Conservation (phyloP, 345 rosid genomes). For the Eucalyptus cloeziana region DNA sequence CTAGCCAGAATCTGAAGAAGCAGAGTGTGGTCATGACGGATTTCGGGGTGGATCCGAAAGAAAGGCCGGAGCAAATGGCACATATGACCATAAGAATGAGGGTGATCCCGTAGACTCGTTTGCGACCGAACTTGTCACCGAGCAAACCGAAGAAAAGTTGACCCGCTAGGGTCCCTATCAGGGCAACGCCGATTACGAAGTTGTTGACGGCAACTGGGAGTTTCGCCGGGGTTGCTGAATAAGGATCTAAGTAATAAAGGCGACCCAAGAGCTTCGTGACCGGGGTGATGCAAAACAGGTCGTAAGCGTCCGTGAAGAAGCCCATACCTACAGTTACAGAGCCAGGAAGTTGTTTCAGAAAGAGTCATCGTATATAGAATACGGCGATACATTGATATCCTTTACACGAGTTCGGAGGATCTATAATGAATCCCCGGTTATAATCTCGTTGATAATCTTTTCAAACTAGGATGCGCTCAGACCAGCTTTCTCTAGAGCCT, state of each 20-base stretch:
- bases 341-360: slow-evolving; percentile 1
- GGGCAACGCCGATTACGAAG: slow-evolving; percentile 39
- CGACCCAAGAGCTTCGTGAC: slow-evolving; percentile 61
- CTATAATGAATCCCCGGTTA: background rate
- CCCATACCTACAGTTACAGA: slow-evolving; percentile 69
- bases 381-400: background rate
- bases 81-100: slow-evolving; percentile 44
- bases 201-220: slow-evolving; percentile 30
- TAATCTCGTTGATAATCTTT: background rate
- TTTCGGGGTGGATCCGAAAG: slow-evolving; percentile 24
- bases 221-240: background rate
- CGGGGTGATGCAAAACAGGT: slow-evolving; percentile 57
- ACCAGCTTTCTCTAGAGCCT: background rate
- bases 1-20: slow-evolving; percentile 68
- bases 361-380: background rate
- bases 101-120: slow-evolving; percentile 45
- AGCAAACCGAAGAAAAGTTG: slow-evolving; percentile 60
- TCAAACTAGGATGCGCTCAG: background rate
- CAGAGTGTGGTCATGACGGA: slow-evolving; percentile 45
- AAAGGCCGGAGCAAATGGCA: slow-evolving; percentile 48
- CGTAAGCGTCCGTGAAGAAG: slow-evolving; percentile 75
- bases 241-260: slow-evolving; percentile 46
- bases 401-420: background rate
- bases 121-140: slow-evolving; percentile 62
- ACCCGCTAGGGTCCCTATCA: slow-evolving; percentile 42